Conservation (phyloP, 31 red algal genomes). For the Asparagopsis taxiformis region DNA sequence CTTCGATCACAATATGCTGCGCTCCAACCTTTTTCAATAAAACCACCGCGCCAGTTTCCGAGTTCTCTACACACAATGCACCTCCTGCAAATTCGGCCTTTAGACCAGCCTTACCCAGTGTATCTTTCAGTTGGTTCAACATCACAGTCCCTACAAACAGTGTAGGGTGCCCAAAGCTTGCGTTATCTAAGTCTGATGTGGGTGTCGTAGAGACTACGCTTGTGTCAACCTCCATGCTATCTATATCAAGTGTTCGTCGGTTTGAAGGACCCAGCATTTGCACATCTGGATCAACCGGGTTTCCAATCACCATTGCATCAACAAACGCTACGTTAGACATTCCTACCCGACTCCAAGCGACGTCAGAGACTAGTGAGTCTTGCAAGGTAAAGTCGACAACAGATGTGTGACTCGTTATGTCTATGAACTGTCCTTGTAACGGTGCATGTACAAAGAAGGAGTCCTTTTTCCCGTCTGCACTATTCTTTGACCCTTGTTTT, state of each 20-base stretch:
- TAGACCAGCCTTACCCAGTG: constrained; percentile 65
- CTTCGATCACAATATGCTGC: constrained; percentile 75
- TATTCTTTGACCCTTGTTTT: background rate
- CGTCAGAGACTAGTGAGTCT: constrained; percentile 49
- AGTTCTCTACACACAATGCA: constrained; percentile 78
- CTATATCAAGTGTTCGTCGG: background rate
- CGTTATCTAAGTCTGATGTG: background rate
- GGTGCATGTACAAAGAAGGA: constrained; percentile 43
- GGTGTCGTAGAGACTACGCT: background rate
- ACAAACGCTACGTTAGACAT: constrained; percentile 74
- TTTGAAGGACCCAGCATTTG: constrained; percentile 6
- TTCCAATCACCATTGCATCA: constrained; percentile 34
- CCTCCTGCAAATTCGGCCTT: constrained; percentile 86
- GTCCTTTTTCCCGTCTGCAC: background rate
- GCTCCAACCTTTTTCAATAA: constrained; percentile 71
- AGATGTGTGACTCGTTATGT: constrained; percentile 83
- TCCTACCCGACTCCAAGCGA: constrained; percentile 55
- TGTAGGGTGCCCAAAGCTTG: constrained; percentile 51
- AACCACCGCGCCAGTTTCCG: constrained; percentile 72
- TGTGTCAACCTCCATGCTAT: constrained; percentile 3
- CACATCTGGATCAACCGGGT: constrained; percentile 12
- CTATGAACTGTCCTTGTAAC: constrained; percentile 47
- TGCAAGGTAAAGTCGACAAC: constrained; percentile 70
- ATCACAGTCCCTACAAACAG: constrained; percentile 85
- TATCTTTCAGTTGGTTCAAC: constrained; percentile 75